Evolutionary conservation across 441 rosid species (phyloP).

Genomic region (Populus trichocarpa): DNA sequence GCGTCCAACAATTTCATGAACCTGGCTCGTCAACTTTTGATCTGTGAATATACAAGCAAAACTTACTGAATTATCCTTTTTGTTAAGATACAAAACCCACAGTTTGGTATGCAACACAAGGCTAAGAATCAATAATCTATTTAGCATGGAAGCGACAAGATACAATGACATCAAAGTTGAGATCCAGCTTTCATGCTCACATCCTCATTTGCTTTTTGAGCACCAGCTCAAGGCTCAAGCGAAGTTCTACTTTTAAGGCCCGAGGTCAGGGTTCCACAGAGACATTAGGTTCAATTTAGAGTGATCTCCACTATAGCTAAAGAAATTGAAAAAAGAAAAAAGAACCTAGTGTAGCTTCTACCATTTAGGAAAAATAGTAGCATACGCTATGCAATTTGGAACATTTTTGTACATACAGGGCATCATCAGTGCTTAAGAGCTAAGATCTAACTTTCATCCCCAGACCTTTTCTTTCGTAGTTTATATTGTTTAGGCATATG

Average conservation of each 20-base stretch:
- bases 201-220: neutral
- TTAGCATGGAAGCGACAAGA: neutral
- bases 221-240: neutral
- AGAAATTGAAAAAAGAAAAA: neutral
- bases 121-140: neutral
- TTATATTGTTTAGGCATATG: neutral
- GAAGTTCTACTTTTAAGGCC: neutral
- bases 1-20: conserved; percentile 99
- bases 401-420: neutral
- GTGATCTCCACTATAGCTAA: neutral
- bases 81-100: conserved; percentile 11
- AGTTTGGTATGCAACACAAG: neutral
- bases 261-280: neutral
- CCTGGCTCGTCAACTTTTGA: conserved; percentile 99
- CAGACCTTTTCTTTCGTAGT: neutral
- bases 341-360: neutral
- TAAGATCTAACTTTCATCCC: neutral
- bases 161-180: neutral
- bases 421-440: neutral
- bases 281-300: neutral
- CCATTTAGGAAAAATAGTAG: neutral
- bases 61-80: neutral
- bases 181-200: neutral
- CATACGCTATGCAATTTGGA: neutral
- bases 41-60: conserved; percentile 44